Base-by-base conservation (phyloP, 495 filamentous ascomycete genomes). In the Daldinia vernicosa region DNA sequence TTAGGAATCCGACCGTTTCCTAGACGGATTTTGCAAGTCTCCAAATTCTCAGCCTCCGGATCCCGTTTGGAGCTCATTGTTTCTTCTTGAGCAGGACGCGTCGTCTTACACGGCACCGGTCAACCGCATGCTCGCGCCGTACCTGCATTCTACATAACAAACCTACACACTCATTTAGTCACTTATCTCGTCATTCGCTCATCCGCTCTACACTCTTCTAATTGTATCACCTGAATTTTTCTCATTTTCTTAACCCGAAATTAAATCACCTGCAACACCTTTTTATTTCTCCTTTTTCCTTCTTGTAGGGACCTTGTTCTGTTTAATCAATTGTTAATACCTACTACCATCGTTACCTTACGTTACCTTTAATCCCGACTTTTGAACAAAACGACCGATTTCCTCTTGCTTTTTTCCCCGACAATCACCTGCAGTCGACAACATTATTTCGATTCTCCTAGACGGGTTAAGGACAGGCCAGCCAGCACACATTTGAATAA, bases 261-360 rank as follows among this genome's bases (percentile, higher is more conserved):
- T 53, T 51, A 43, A 11, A 54, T 26, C 51, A 70, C 50, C 58
- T 43, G 60, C 67, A 64, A 63, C 51, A 66, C 53, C 24, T 24
- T 24, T 24, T 56, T 54, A 39, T 59, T 67, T 69, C 67, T 63
- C 47, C 47, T 71, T 70, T 69, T 40, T 33, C 43, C 17, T 75
- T 67, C 54, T 15, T 63, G 17, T 58, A 37, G 63, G 27, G 45
- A 70, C 45, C 54, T 65, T 60, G 57, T 67, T 71, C 67, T 71
- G 45, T 70, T 17, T 74, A 70, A 70, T 56, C 53, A 33, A 32
- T 70, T 67, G 61, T 67, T 74, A 72, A 70, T 69, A 72, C 65
- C 50, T 67, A 43, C 65, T 67, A 43, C 35, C 26, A 15, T 59
- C 56, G 56, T 59, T 40, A 40, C 22, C 19, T 47, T 47, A 47